phyloP scores from a whole-genome alignment of 2,329 filamentous ascomycete species.

The Dactylellina drechsleri region DNA sequence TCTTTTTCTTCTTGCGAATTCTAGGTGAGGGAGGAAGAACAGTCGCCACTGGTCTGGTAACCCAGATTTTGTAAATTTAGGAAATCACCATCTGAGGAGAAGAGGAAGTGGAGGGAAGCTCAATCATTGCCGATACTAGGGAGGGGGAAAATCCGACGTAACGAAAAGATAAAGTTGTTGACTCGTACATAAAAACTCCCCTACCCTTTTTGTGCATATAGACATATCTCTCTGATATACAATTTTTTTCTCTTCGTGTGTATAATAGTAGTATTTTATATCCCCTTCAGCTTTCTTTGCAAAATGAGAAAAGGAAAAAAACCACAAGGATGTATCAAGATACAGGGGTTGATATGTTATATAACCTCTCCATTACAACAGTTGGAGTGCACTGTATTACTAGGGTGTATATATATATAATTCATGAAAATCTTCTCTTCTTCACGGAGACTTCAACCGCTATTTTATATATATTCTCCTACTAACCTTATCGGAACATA shows the following conservation, averaged over 20 bases:
- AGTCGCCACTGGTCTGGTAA: conserved; percentile 84
- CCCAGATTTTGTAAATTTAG: conserved; percentile 70
- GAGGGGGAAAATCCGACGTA: not conserved
- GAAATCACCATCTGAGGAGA: conserved; percentile 27
- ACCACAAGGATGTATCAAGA: not conserved
- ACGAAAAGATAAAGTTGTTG: conserved; percentile 1
- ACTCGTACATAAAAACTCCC: conserved; percentile 7
- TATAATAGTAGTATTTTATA: conserved; percentile 45
- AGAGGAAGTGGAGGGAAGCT: not conserved
- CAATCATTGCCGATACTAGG: conserved; percentile 42
- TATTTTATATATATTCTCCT: not conserved
- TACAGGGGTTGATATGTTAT: not conserved
- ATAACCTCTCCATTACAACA: not conserved
- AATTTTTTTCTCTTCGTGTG: conserved; percentile 34
- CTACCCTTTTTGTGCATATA: conserved; percentile 44
- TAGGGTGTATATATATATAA: no score
- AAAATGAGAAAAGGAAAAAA: not conserved
- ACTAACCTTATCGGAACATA: not conserved
- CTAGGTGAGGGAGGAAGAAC: conserved; percentile 64
- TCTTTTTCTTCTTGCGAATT: conserved; percentile 9
- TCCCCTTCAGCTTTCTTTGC: conserved; percentile 29
- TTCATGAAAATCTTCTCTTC: not conserved
- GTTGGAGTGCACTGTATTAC: not conserved
- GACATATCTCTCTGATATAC: conserved; percentile 29
- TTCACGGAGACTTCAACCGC: not conserved